phyloP scores from a whole-genome alignment of 164 flowering plant species.

The Amborella trichopoda region DNA sequence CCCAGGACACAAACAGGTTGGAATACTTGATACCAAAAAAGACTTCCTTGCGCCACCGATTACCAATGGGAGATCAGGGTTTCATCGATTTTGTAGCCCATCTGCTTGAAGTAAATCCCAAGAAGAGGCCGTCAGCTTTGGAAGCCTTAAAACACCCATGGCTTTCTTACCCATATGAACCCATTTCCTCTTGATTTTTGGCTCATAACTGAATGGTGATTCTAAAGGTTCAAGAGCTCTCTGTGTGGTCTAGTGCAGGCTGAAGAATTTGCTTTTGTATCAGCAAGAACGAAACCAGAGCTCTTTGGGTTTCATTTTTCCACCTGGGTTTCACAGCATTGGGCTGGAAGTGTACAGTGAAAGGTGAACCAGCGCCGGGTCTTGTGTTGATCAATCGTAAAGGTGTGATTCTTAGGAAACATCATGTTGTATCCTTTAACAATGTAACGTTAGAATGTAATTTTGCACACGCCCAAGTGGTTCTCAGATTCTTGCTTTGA shows the following conservation, averaged over 20 bases:
- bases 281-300: not conserved
- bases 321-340: too few species aligned
- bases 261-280: not conserved
- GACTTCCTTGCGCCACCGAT: slow-evolving; percentile 80
- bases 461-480: too few species aligned
- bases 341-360: too few species aligned
- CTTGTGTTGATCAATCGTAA: too few species aligned
- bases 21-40: slow-evolving; percentile 92
- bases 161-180: slow-evolving; percentile 92
- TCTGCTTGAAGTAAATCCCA: slow-evolving; percentile 83
- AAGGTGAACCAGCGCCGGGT: too few species aligned
- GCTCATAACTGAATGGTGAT: not conserved
- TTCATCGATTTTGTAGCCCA: slow-evolving; percentile 82
- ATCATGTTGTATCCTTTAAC: too few species aligned
- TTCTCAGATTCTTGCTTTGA: too few species aligned
- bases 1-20: slow-evolving; percentile 78
- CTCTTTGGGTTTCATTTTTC: too few species aligned
- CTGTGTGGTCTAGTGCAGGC: slow-evolving; percentile 1
- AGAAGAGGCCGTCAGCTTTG: slow-evolving; percentile 82
- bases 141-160: slow-evolving; percentile 94
- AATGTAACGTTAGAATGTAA: too few species aligned
- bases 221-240: slow-evolving; percentile 1
- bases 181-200: slow-evolving; percentile 81
- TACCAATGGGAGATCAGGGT: slow-evolving; percentile 97
- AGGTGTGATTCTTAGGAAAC: too few species aligned